A percentile compares a stretch with the other conserved stretches of the same genome.
Evolutionary conservation across 345 rosid genomes (phyloP).

Genomic region (Citrus medica): DNA sequence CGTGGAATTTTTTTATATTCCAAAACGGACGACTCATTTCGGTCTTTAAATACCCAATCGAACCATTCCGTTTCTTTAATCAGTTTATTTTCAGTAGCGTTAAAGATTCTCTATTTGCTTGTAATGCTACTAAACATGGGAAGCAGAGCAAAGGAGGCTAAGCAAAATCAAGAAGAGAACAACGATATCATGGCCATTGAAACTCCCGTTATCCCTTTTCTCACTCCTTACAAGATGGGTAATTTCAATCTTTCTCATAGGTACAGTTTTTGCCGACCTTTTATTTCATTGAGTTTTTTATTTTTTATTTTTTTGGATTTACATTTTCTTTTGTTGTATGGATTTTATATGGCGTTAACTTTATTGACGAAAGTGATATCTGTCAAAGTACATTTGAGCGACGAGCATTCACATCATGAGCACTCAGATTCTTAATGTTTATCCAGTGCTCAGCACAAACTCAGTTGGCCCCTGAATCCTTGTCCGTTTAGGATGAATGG

Average conservation of each 20-base stretch:
- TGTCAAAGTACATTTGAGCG: no score
- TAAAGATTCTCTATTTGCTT: no score
- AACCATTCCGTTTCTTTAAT: background rate
- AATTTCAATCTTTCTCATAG: slow-evolving; percentile 36
- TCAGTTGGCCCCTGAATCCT: no score
- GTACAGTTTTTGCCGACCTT: background rate
- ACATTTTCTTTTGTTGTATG: background rate
- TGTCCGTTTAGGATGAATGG: no score
- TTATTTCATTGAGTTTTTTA: background rate
- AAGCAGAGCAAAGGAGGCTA: background rate
- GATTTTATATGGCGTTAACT: background rate
- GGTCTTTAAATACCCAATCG: background rate
- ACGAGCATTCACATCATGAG: no score
- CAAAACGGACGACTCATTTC: background rate
- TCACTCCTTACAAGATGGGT: slow-evolving; percentile 35
- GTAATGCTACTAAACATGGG: no score
- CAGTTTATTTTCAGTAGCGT: no score
- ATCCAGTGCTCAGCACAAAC: no score
- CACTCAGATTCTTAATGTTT: no score
- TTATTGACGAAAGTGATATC: background rate
- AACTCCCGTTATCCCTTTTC: slow-evolving; percentile 14
- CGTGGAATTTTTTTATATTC: background rate
- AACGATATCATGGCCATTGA: background rate
- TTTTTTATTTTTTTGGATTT: background rate
- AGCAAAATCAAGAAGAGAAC: background rate